Percentiles rank a stretch among this genome's conserved stretches.
Conservation (phyloP, 805 yeast genomes). For the Sugiyamaella floridensis region DNA sequence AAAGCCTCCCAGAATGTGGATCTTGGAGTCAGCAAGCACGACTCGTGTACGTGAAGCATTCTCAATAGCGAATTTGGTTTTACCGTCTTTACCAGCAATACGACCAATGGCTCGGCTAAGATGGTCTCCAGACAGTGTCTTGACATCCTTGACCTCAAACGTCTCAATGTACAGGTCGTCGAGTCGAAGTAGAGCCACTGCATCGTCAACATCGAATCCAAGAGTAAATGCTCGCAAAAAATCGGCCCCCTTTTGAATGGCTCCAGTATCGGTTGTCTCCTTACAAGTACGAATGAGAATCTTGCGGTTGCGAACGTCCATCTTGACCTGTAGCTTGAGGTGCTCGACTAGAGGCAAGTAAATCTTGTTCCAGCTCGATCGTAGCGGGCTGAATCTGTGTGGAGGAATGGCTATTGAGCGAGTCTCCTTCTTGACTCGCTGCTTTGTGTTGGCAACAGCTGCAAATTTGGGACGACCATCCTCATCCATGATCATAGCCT, state of each 20-base stretch:
- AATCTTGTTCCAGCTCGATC: slow-evolving; percentile 84
- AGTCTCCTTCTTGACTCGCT: slow-evolving; percentile 70
- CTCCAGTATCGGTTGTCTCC: slow-evolving; percentile 82
- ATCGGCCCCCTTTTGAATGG: slow-evolving; percentile 96
- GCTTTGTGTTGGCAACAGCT: slow-evolving; percentile 58
- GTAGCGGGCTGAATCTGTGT: slow-evolving; percentile 92
- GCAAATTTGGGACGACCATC: slow-evolving; percentile 82
- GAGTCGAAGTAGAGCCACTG: slow-evolving; percentile 85
- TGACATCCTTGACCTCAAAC: slow-evolving; percentile 94
- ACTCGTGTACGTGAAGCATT: slow-evolving; percentile 98
- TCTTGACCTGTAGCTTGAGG: slow-evolving; percentile 88
- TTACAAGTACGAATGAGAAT: slow-evolving; percentile 83
- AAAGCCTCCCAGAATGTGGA: slow-evolving; percentile 95
- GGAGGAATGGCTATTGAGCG: slow-evolving; percentile 94
- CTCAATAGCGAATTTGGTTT: slow-evolving; percentile 96
- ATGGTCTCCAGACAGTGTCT: slow-evolving; percentile 93
- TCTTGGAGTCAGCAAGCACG: slow-evolving; percentile 92
- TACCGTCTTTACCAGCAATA: slow-evolving; percentile 99
- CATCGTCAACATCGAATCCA: slow-evolving; percentile 96
- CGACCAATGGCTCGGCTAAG: slow-evolving; percentile 98
- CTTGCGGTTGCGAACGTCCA: slow-evolving; percentile 68
- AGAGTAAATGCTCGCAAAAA: slow-evolving; percentile 90
- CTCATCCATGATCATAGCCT: slow-evolving; percentile 58
- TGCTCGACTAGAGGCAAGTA: slow-evolving; percentile 96
- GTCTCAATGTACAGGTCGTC: slow-evolving; percentile 97